Conservation (phyloP, 441 rosid genomes). For the Pelargonium myrrhifolium region DNA sequence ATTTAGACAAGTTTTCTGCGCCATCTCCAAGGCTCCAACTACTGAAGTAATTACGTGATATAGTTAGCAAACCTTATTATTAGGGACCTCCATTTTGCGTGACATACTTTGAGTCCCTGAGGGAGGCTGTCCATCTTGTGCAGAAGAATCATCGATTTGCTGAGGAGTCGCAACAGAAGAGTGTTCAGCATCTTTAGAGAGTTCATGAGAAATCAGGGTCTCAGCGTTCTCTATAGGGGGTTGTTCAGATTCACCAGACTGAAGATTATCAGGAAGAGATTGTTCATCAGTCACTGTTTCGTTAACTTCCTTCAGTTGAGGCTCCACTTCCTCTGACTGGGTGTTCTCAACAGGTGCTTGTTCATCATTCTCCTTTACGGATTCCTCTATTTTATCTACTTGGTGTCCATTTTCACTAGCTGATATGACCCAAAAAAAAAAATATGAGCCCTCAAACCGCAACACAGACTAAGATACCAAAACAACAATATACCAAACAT, state of each 20-base stretch:
- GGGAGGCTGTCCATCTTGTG: conserved; percentile 7
- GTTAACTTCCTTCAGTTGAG: conserved; percentile 16
- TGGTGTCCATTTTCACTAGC: conserved; percentile 40
- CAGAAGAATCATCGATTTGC: not conserved
- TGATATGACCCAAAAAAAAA: conserved; percentile 11
- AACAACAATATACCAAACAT: not conserved
- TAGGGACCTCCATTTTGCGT: conserved; percentile 69
- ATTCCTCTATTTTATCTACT: conserved; percentile 24
- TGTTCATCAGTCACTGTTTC: conserved; percentile 15
- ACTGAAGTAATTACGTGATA: not conserved
- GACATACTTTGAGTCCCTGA: conserved; percentile 32
- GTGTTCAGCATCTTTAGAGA: conserved; percentile 25
- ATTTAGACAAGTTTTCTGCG: not conserved
- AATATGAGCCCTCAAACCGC: not conserved
- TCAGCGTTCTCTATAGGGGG: conserved; percentile 27
- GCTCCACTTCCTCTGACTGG: conserved; percentile 20
- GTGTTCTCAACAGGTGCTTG: conserved; percentile 14
- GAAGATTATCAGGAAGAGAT: conserved; percentile 17
- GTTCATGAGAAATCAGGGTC: conserved; percentile 22
- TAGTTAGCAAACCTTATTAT: conserved; percentile 50
- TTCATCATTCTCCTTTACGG: conserved; percentile 17
- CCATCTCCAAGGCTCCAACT: not conserved
- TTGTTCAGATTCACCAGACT: conserved; percentile 23
- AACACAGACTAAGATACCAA: not conserved
- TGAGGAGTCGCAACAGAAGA: conserved; percentile 14